Evolutionary conservation across 805 yeast genomes (phyloP), one percentile per base, ranked within the genome.

Genomic region (Suhomyces vadensis): DNA sequence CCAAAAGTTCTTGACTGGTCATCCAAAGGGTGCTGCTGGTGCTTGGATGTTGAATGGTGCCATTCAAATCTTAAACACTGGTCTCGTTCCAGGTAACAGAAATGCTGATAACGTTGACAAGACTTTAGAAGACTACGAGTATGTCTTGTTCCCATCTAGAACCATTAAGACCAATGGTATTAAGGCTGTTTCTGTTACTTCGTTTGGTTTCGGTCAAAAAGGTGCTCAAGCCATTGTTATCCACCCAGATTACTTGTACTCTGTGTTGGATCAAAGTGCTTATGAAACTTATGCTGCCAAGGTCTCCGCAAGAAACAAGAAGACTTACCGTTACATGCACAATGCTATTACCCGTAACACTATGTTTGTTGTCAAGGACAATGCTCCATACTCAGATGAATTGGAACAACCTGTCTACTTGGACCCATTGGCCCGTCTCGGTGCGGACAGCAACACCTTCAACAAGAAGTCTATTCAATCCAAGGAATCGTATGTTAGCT

Each of bases 11-110:
- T 81, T 94, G 64, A 94, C 99, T 59, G 99, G 99, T 74, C 99
- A 94, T 78, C 99, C 99, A 60, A 94, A 94, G 87, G 99, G 99
- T 81, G 99, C 99, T 59, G 99, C 99, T 46, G 99, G 97, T 79
- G 98, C 99, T 47, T 94, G 99, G 99, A 94, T 94, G 99, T 74
- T 94, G 80, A 95, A 94, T 71, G 99, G 99, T 72, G 96, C 89
- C 46, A 74, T 94, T 56, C 99, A 94, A 77, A 83, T 91, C 56
- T 77, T 94, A 67, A 86, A 88, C 74, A 69, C 87, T 60, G 98
- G 99, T 71, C 62, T 91, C 60, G 96, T 94, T 57, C 99, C 99
- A 57, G 99, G 99, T 69, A 94, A 94, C 80, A 83, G 97, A 72
- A 95, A 94, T 62, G 99, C 99, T 53, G 99, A 94, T 71, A 94